These are phyloP conservation scores for Puccinia brachypodii DNA, from an alignment of 1,284 basidiomycete genomes.

Conservation along the genomic window DNA sequence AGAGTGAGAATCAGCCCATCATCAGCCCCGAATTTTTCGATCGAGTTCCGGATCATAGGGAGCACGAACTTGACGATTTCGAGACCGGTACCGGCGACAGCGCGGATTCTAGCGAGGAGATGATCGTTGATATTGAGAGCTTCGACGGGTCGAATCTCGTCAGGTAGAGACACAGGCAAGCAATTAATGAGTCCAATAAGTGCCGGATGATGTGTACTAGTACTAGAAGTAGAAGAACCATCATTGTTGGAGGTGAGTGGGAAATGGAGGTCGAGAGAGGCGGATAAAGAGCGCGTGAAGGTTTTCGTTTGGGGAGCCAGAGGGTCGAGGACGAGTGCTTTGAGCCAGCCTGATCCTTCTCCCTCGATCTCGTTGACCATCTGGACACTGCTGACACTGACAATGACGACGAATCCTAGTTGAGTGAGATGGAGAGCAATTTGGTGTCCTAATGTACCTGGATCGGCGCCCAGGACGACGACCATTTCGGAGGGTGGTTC, in stretches of 20 bases:
- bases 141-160: slow-evolving; percentile 26
- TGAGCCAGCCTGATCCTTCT: slow-evolving; percentile 23
- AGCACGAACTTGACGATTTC: slow-evolving; percentile 38
- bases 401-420: slow-evolving; percentile 14
- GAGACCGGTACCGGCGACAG: neutral
- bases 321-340: slow-evolving; percentile 36
- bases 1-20: slow-evolving; percentile 37
- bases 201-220: neutral
- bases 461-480: slow-evolving; percentile 32
- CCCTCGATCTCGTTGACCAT: neutral
- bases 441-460: slow-evolving; percentile 11
- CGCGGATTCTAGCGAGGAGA: neutral
- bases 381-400: slow-evolving; percentile 4
- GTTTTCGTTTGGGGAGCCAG: neutral
- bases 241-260: neutral
- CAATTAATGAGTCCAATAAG: slow-evolving; percentile 41
- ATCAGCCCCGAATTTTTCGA: neutral
- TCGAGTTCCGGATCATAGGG: slow-evolving; percentile 41
- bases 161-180: slow-evolving; percentile 4
- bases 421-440: slow-evolving; percentile 25
- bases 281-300: slow-evolving; percentile 21
- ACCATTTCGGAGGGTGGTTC: neutral
- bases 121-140: neutral
- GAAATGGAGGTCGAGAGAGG: slow-evolving; percentile 8
- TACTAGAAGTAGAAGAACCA: too few relatives aligned